Base-by-base conservation (phyloP, 805 yeast genomes). In the Metschnikowia dekortorum region DNA sequence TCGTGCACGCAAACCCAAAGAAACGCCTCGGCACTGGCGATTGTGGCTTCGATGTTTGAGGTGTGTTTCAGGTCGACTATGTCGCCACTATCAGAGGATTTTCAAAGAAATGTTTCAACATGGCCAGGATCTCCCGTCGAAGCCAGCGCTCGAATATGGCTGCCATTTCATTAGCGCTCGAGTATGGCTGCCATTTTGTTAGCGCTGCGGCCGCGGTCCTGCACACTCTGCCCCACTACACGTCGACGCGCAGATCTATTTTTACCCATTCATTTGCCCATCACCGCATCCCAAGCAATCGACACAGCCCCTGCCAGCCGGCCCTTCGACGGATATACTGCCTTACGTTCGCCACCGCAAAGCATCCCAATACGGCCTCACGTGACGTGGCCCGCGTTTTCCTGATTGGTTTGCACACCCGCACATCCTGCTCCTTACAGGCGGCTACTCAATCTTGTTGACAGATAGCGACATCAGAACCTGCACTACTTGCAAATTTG, bases 271-370 rank as follows among this genome's bases (percentile, higher is more conserved):
- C 16, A 26, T n/a, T 33, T 39, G 43, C 29, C 9, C 28, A 39
- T 39, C 43, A 42, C 38, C 31, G 37, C 45, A 26, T 33, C 37
- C 38, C 11, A 33, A 42, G 38, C 38, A 14, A 11, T 14, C 37
- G 18, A 29, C 45, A 42, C 37, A 30, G 45, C 45, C 34, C 16
- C 34, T 30, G 35, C 28, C 42, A 56, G 65, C 67, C 62, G 53
- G 60, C 62, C 32, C 55, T 51, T 30, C 34, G 22, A 37, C 31
- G 39, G n/a, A 22, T 18, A 16, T 16, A 37, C 39, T 22, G 39
- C 39, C 6, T 26, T 7, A 11, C n/a, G 13, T 13, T 18, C 9
- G 14, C 29, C 8, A 37, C 29, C 26, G 29, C 29, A 22, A 37
- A 6, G 22, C 39, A 11, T 26, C 39, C 6, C 6, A 6, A 37